phyloP scores from a whole-genome alignment of 2,329 filamentous ascomycete genomes.

The Apiospora saccharicola region DNA sequence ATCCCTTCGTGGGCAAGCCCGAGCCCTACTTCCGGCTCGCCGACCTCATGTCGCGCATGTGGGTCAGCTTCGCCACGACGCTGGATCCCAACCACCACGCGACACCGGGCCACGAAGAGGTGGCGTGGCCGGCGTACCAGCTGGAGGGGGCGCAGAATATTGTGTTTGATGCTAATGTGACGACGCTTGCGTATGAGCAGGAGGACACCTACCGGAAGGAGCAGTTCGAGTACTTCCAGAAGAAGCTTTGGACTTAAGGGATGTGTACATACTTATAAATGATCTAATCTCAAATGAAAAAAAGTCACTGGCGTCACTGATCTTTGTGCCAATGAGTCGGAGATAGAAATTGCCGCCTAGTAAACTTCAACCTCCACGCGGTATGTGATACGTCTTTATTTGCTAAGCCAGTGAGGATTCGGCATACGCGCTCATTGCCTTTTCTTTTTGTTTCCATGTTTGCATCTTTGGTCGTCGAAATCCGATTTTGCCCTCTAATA shows the following conservation, averaged over 20 bases:
- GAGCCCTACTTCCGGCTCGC: slow-evolving; percentile 51
- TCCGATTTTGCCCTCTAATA: too few species aligned
- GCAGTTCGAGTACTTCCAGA: slow-evolving; percentile 28
- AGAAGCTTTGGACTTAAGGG: slow-evolving; percentile 18
- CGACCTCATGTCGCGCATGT: slow-evolving; percentile 57
- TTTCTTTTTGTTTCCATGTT: too few species aligned
- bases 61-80: slow-evolving; percentile 57
- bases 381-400: too few species aligned
- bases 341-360: too few species aligned
- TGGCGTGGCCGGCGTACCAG: background rate
- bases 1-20: slow-evolving; percentile 50
- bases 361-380: too few species aligned
- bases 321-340: too few species aligned
- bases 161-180: slow-evolving; percentile 31
- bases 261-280: background rate
- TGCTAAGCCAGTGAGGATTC: too few species aligned
- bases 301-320: background rate
- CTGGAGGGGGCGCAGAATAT: slow-evolving; percentile 33
- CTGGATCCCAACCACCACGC: slow-evolving; percentile 50
- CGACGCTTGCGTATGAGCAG: slow-evolving; percentile 30
- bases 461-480: too few species aligned
- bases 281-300: background rate
- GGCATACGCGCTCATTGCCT: too few species aligned
- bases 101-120: background rate
- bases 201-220: slow-evolving; percentile 26